Conservation (phyloP, 306 rosid species). For the Sindora glabra region DNA sequence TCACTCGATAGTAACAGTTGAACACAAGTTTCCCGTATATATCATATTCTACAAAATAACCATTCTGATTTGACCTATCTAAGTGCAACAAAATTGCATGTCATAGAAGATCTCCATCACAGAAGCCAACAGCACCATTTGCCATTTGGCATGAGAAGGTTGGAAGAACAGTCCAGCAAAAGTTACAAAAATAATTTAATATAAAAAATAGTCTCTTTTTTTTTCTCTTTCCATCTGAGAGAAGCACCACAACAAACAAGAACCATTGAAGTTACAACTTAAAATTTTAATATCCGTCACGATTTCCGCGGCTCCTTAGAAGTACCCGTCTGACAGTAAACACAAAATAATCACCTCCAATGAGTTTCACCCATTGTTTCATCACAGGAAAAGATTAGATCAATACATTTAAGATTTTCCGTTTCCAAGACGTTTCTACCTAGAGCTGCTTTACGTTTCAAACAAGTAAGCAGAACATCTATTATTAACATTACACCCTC, state of each 20-base stretch:
- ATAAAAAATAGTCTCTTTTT: neutral
- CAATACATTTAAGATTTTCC: neutral
- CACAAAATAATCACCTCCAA: slow-evolving; percentile 11
- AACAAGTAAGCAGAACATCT: neutral
- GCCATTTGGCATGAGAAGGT: no score
- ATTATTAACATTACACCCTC: neutral
- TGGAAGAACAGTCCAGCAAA: no score
- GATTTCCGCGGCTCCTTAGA: neutral
- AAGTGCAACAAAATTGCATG: no score
- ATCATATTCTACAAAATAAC: neutral
- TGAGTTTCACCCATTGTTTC: neutral
- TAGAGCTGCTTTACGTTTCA: neutral
- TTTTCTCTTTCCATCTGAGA: neutral
- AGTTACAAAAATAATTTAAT: neutral
- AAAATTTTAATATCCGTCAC: neutral
- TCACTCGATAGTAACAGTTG: no score
- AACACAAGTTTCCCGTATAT: no score
- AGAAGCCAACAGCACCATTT: no score
- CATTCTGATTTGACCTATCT: no score
- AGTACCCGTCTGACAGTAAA: neutral
- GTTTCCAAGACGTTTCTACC: slow-evolving; percentile 4
- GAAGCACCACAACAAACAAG: neutral
- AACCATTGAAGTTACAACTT: slow-evolving; percentile 1
- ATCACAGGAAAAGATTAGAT: neutral
- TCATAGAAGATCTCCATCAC: no score